Evolutionary conservation across 2,329 filamentous ascomycete species (phyloP).

Genomic region (Chaetothyriales sp.): DNA sequence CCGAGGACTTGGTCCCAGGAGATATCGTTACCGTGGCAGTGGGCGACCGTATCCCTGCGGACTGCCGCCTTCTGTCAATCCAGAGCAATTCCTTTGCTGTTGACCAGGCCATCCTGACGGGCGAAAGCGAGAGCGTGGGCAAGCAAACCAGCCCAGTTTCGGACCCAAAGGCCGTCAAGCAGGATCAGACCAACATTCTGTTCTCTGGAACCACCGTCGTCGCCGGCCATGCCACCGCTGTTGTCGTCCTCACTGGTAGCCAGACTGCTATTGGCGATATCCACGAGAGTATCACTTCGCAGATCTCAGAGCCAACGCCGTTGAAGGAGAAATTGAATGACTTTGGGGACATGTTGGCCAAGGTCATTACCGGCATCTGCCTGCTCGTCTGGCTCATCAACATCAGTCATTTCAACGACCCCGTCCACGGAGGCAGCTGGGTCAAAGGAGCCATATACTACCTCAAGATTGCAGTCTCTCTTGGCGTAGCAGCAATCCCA

Average conservation of each 20-base stretch:
- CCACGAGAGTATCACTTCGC: slow-evolving; percentile 93
- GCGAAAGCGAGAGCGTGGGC: slow-evolving; percentile 90
- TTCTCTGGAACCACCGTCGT: slow-evolving; percentile 98
- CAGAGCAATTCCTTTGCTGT: slow-evolving; percentile 96
- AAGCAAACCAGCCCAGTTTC: slow-evolving; percentile 59
- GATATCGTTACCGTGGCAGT: slow-evolving; percentile 80
- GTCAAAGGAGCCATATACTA: slow-evolving; percentile 98
- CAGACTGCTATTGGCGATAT: slow-evolving; percentile 96
- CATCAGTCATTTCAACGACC: slow-evolving; percentile 90
- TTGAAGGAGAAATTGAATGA: slow-evolving; percentile 98
- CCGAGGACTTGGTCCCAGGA: slow-evolving; percentile 91
- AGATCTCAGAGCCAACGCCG: slow-evolving; percentile 94
- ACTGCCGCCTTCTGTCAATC: slow-evolving; percentile 77
- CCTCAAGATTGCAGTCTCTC: slow-evolving; percentile 95
- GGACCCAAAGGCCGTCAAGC: slow-evolving; percentile 78
- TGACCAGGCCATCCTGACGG: slow-evolving; percentile 92
- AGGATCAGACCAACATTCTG: slow-evolving; percentile 94
- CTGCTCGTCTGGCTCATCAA: slow-evolving; percentile 97
- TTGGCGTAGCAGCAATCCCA: slow-evolving; percentile 57
- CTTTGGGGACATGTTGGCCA: slow-evolving; percentile 88
- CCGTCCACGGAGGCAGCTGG: slow-evolving; percentile 83
- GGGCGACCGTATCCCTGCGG: slow-evolving; percentile 84
- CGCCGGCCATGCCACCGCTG: slow-evolving; percentile 75
- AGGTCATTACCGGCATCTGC: slow-evolving; percentile 96
- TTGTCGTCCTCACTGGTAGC: slow-evolving; percentile 78